phyloP scores from a whole-genome alignment of 116 monocot genomes.

The Trichopus zeylanicus region DNA sequence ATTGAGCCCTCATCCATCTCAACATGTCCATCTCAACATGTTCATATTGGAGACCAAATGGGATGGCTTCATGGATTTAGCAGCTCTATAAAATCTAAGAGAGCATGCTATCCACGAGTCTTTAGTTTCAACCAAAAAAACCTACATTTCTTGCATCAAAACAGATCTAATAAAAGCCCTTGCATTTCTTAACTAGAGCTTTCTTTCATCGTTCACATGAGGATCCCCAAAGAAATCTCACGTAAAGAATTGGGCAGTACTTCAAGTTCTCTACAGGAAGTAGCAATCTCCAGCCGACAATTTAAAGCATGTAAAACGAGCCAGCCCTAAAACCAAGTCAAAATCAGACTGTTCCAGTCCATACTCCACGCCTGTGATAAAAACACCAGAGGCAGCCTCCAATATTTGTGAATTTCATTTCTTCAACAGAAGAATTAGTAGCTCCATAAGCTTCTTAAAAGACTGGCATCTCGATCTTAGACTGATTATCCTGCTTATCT shows the following conservation, averaged over 20 bases:
- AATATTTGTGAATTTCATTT: slow-evolving; percentile 44
- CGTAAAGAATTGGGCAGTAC: too few relatives aligned
- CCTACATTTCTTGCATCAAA: slow-evolving; percentile 10
- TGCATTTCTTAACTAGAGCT: slow-evolving; percentile 23
- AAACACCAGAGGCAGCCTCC: slow-evolving; percentile 33
- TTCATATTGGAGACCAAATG: too few relatives aligned
- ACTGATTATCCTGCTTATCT: slow-evolving; percentile 7
- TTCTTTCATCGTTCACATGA: slow-evolving; percentile 16
- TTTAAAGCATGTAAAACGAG: slow-evolving; percentile 33
- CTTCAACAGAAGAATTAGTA: slow-evolving; percentile 31
- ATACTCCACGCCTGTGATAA: slow-evolving; percentile 16
- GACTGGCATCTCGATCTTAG: slow-evolving; percentile 5
- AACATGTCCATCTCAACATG: too few relatives aligned
- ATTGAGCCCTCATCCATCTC: too few relatives aligned
- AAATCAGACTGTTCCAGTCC: slow-evolving; percentile 28
- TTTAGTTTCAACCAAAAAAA: too few relatives aligned
- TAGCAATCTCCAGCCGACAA: slow-evolving; percentile 22
- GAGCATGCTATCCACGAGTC: too few relatives aligned
- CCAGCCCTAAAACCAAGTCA: slow-evolving; percentile 29
- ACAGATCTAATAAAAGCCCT: slow-evolving; percentile 22
- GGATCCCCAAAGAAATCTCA: slow-evolving; percentile 15
- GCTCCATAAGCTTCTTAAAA: slow-evolving; percentile 33
- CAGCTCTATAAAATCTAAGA: too few relatives aligned
- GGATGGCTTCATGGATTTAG: too few relatives aligned
- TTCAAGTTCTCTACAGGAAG: slow-evolving; percentile 24